Percentiles rank a stretch among this genome's conserved stretches.
Conservation (phyloP, 441 rosid species). For the Gossypium davidsonii region DNA sequence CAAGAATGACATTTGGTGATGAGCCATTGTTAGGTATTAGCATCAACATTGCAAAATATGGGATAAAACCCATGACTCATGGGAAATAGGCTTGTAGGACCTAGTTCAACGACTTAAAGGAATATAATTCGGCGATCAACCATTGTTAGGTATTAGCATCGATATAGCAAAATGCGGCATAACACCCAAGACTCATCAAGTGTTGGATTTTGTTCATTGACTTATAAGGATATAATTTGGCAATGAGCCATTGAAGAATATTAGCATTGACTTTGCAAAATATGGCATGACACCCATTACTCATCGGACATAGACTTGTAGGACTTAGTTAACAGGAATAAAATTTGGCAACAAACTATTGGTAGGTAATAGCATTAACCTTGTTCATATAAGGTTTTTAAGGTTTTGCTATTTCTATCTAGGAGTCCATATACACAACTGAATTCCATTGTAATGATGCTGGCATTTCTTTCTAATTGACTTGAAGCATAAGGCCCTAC, state of each 20-base stretch:
- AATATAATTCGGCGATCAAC: background rate
- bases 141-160: background rate
- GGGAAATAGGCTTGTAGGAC: background rate
- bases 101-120: background rate
- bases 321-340: background rate
- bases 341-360: background rate
- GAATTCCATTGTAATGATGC: background rate
- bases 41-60: background rate
- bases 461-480: background rate
- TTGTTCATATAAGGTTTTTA: background rate
- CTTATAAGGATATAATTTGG: background rate
- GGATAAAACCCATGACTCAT: background rate
- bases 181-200: background rate
- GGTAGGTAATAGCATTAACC: background rate
- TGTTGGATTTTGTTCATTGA: background rate
- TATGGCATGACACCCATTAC: background rate
- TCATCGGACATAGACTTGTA: too few species aligned
- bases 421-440: background rate
- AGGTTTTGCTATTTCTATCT: background rate
- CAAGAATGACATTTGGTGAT: background rate
- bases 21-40: background rate
- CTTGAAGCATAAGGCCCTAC: background rate
- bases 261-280: too few species aligned
- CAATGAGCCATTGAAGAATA: background rate
- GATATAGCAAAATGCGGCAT: background rate